phyloP scores from a whole-genome alignment of 2,329 filamentous ascomycete species.

The Sarocladium brachiariae region DNA sequence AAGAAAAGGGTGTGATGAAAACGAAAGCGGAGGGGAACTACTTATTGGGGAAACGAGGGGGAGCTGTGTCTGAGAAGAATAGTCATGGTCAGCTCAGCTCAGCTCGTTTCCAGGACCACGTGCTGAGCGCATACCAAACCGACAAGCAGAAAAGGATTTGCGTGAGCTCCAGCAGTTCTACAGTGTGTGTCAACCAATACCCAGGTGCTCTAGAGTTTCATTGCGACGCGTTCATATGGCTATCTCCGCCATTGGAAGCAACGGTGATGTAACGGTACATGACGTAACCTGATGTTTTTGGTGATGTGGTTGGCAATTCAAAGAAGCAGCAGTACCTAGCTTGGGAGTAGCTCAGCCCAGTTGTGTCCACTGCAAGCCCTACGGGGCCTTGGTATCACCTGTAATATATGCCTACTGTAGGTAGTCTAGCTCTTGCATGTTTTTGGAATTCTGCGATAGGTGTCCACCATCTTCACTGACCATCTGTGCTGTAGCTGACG shows the following conservation, averaged over 20 bases:
- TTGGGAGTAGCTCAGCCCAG: neutral
- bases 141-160: too few species aligned
- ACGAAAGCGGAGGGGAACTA: conserved; percentile 5
- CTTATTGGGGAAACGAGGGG: neutral
- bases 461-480: neutral
- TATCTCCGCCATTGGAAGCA: neutral
- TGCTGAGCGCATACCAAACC: conserved; percentile 1
- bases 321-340: too few species aligned
- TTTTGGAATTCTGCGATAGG: neutral
- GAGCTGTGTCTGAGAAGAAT: neutral
- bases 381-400: neutral
- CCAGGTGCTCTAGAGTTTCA: neutral
- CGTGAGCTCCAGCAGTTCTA: neutral
- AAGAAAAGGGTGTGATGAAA: neutral
- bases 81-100: too few species aligned
- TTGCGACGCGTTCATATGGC: neutral
- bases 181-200: neutral
- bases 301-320: too few species aligned
- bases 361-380: neutral
- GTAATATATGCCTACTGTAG: too few species aligned
- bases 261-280: conserved; percentile 6
- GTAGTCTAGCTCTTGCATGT: too few species aligned
- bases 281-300: conserved; percentile 6
- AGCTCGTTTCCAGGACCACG: conserved; percentile 4
- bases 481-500: neutral